Base-by-base conservation (phyloP, 257 asterid genomes). In the Lycium barbarum region DNA sequence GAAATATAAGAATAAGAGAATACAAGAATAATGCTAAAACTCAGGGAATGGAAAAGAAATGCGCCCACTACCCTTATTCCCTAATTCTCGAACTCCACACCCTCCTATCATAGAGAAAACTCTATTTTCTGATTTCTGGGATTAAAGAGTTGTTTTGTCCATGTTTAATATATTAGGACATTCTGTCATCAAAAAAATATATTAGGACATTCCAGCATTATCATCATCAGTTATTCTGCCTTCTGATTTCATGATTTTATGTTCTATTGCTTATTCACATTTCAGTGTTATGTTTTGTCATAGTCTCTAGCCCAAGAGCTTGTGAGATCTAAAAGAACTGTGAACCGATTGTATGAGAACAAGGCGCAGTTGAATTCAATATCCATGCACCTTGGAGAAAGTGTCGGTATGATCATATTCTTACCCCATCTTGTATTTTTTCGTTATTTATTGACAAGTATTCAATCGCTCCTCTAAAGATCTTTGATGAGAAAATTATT, bases 321-420 rank as follows among this genome's bases (percentile, higher is more conserved):
- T 45, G 98, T 96, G 94, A 92, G 95, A 84, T 94, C 99, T 11
- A 94, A 90, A 84, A 92, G 87, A 83, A 91, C 98, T 36, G 98
- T 96, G 88, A 90, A 94, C 82, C 97, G 99, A 33, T 92, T 96
- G 66, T 89, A 94, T 18, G 98, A 96, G 86, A 96, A 96, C 88
- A 96, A 94, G 90, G 99, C 99, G 3, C 99, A 96, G 88, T 86
- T 96, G 93, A 96, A 94, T 85, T 96, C 98, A 7, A 90, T 94
- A 83, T 96, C 99, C 14, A 94, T 96, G 99, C 99, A 96, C 90
- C 95, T 96, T 33, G 99, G 99, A 86, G 99, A 96, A 91, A 94
- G 97, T 86, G 95, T 96, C 65, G 99, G 98, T 96, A 93, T 51
- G 90, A 80, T 81, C 84, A n/a, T 10, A 13, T 47, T 76, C 62